phyloP scores from a whole-genome alignment of 139 green algal genomes.

The Chlamydomonas sp. region DNA sequence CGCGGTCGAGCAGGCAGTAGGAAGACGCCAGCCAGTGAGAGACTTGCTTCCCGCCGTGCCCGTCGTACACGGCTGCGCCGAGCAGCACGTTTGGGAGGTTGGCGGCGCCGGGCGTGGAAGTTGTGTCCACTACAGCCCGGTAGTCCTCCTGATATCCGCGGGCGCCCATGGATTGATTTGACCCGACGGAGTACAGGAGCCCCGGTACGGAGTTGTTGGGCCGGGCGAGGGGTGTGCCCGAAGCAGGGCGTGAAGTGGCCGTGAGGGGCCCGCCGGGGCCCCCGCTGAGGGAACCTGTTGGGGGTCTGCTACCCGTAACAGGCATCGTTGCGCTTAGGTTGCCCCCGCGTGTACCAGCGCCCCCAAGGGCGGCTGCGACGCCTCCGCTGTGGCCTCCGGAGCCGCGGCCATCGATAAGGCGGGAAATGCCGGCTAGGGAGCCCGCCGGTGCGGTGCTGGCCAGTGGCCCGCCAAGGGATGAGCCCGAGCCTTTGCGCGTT shows the following conservation, averaged over 20 bases:
- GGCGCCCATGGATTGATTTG: conserved; percentile 13
- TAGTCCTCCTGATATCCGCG: conserved; percentile 34
- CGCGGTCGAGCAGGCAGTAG: conserved; percentile 30
- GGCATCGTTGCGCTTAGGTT: not conserved
- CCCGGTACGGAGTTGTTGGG: not conserved
- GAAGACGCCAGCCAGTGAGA: conserved; percentile 28
- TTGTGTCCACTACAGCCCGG: conserved; percentile 9
- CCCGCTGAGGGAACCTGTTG: not conserved
- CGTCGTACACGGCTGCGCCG: conserved; percentile 38
- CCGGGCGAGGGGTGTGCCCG: not conserved
- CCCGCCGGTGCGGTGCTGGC: conserved; percentile 6
- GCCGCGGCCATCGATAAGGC: not conserved
- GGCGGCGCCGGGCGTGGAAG: not conserved
- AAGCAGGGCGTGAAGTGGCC: not conserved
- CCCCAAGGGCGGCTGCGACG: not conserved
- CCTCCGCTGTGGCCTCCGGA: not conserved
- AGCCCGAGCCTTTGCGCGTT: not conserved
- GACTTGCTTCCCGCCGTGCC: conserved; percentile 33
- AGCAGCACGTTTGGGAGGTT: conserved; percentile 27
- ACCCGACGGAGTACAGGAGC: conserved; percentile 5
- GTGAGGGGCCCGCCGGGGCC: not conserved
- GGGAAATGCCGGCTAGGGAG: not conserved
- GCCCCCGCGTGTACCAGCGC: not conserved
- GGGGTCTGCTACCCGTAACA: not conserved
- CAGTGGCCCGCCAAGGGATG: not conserved